phyloP scores from a whole-genome alignment of 345 rosid species.

The Limnanthes douglasii region DNA sequence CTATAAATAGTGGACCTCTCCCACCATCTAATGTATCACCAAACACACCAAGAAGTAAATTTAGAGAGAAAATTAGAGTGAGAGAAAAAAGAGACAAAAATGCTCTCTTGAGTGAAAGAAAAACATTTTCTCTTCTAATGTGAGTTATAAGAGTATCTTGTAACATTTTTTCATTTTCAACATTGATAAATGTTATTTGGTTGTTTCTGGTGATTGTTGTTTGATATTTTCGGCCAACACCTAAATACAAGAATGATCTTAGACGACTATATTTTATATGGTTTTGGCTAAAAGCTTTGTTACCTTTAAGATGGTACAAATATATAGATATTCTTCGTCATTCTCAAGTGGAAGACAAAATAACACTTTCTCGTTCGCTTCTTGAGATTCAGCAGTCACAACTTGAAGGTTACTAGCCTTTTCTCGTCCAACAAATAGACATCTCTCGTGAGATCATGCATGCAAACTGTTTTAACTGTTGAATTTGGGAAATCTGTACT shows the following conservation, averaged over 20 bases:
- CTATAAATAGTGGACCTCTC: too few species aligned
- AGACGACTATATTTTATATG: slow-evolving; percentile 8
- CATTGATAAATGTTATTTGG: too few species aligned
- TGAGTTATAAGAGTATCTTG: too few species aligned
- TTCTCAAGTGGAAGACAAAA: slow-evolving; percentile 4
- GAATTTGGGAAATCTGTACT: slow-evolving; percentile 10
- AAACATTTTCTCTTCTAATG: too few species aligned
- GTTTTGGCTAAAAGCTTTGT: background rate
- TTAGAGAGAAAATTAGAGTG: too few species aligned
- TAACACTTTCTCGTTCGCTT: background rate
- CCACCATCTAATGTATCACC: too few species aligned
- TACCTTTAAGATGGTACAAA: slow-evolving; percentile 5
- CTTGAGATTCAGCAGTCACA: slow-evolving; percentile 4
- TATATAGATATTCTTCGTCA: slow-evolving; percentile 17
- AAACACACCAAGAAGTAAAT: too few species aligned
- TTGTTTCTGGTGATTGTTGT: too few species aligned
- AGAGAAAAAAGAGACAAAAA: too few species aligned
- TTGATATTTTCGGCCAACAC: too few species aligned
- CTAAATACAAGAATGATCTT: slow-evolving; percentile 20
- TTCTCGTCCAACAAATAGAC: slow-evolving; percentile 11
- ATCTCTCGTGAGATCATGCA: slow-evolving; percentile 21
- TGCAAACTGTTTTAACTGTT: slow-evolving; percentile 9
- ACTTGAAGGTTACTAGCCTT: slow-evolving; percentile 10
- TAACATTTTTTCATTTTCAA: too few species aligned
- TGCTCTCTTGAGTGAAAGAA: too few species aligned